These are phyloP conservation scores for Metarhizium sp. DNA, from an alignment of 2,329 filamentous ascomycete species.

Conservation along the genomic window DNA sequence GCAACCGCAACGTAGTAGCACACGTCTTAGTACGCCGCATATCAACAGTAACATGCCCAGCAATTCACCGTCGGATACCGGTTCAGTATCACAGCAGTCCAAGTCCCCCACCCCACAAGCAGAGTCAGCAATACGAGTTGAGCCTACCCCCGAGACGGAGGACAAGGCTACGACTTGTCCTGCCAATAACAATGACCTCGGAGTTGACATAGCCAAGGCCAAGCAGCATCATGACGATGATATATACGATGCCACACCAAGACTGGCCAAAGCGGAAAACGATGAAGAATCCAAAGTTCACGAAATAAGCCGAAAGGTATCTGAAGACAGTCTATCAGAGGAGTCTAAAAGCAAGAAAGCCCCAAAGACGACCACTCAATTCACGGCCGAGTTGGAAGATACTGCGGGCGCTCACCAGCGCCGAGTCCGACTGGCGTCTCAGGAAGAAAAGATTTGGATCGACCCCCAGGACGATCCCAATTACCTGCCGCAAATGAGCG, in stretches of 20 bases:
- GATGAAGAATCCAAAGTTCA: not conserved
- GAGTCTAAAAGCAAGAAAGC: not conserved
- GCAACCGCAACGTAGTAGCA: not conserved
- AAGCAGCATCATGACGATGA: conserved; percentile 11
- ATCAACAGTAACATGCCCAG: not conserved
- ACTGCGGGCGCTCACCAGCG: conserved; percentile 35
- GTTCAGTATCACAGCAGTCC: not conserved
- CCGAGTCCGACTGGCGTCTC: conserved; percentile 30
- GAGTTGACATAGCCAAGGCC: not conserved
- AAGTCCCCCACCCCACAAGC: not conserved
- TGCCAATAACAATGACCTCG: not conserved
- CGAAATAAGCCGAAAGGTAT: not conserved
- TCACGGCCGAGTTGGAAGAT: conserved; percentile 28
- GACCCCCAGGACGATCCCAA: conserved; percentile 24
- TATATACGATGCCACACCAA: conserved; percentile 25
- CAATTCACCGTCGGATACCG: not conserved
- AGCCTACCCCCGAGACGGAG: not conserved
- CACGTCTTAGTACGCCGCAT: not conserved
- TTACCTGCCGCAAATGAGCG: conserved; percentile 48
- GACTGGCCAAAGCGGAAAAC: conserved; percentile 5
- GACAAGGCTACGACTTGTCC: not conserved
- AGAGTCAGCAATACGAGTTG: not conserved
- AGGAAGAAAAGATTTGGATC: conserved; percentile 46
- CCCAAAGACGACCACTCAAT: conserved; percentile 3
- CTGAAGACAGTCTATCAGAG: not conserved